Evolutionary conservation across 208 protist genomes (phyloP), one percentile per base, ranked within the genome.

Genomic region (Crithidia fasciculata): DNA sequence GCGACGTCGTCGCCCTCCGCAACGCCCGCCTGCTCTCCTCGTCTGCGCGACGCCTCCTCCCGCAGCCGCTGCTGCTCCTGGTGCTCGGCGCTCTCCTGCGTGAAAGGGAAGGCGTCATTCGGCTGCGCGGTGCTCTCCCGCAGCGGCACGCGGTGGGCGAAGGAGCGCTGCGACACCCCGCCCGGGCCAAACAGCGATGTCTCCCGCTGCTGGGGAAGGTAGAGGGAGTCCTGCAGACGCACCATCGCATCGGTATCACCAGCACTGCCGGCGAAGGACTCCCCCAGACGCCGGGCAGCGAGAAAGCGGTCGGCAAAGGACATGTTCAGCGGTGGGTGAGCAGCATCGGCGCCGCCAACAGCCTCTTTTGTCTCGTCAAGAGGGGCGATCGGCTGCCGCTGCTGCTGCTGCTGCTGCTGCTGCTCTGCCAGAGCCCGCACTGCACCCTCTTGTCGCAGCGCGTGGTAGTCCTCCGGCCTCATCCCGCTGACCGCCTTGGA

Each of bases 271-370:
- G 15, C 49, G 4, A 19, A 6, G 0, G 50, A 18, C 52, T 65
- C 62, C 7, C 44, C 59, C 15, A 19, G 5, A 37, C 60, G 69
- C 8, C 74, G 80, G 44, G 55, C 60, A 2, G 16, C n/a, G 7
- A 85, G 61, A 43, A 76, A 65, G 52, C 75, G 74, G 28, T 76
- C 76, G 12, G 80, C 80, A 49, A 85, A 73, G 54, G 75, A 79
- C 16, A 49, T 52, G 60, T 79, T 57, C 2, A 12, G 56, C 43
- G 16, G 54, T 18, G 54, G 54, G 16, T 58, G 2, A 12, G 10
- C 54, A 9, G 10, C 54, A 18, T 50, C 44, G 40, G 18, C 16
- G 45, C 8, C 0, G 19, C 19, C 16, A 10, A n/a, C 58, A 8
- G 7, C 37, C 28, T 28, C 28, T 28, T 28, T 28, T 28, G 28